Evolutionary conservation across 257 asterid species (phyloP), one percentile per base, ranked within the genome.

Genomic region (Plantago ovata): DNA sequence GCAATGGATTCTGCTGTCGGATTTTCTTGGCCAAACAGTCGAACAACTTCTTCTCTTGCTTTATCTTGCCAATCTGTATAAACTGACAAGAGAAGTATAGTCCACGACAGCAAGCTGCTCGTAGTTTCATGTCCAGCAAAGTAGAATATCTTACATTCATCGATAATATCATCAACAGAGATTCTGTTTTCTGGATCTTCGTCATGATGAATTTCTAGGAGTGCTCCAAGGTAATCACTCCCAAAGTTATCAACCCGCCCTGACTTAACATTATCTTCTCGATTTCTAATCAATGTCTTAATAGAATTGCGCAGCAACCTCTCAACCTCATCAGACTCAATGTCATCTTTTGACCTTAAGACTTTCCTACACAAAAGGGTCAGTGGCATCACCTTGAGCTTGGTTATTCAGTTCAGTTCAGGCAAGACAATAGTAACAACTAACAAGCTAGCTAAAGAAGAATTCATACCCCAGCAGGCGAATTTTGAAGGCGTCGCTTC

Each of bases 51-150:
- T 36, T 68, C 68, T 56, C 94, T 77, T 6, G 84, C 83, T 55
- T 62, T 79, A n/a, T 77, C 81, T 72, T 84, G 94, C 89, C 94
- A 84, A 10, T 79, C 84, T 0, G 64, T 61, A 56, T 81, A 64
- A 54, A 63, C 44, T 21, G 86, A 84, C 20, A 84, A 74, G 21
- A 84, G 86, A 6, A 84, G 18, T 39, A 73, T 54, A 44, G 79
- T 72, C 86, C 93, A 79, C 0, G 74, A 69, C 14, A 80, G 82
- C 66, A 83, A 73, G 65, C 62, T 71, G 10, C 81, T 70, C 1
- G 78, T 80, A 0, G 84, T 77, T 11, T 66, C 72, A 67, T 77
- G 83, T 10, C 83, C 91, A 20, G 84, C 84, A 1, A 77, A 75
- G 38, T 73, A 80, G 22, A 83, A 14, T 38, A 75, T 48, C 53